Conservation (phyloP, 225 moss, liverwort and hornwort genomes). For the Straminergon stramineum region DNA sequence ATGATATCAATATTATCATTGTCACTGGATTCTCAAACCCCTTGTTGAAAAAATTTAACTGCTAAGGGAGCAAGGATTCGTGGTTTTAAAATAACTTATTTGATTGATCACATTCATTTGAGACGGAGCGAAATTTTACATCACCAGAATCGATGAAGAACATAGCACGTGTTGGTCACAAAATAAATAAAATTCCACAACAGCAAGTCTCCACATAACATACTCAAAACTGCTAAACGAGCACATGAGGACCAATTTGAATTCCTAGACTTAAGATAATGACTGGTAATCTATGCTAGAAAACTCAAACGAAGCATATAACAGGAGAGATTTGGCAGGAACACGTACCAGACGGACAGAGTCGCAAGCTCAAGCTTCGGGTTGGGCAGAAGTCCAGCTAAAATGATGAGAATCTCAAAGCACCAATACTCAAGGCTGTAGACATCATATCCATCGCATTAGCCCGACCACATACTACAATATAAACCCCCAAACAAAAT, state of each 20-base stretch:
- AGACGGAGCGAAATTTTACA: neutral
- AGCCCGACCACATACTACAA: neutral
- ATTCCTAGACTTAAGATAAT: neutral
- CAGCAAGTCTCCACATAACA: neutral
- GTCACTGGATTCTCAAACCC: neutral
- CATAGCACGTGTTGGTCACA: neutral
- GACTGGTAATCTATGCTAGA: neutral
- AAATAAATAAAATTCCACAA: neutral
- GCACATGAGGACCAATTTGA: neutral
- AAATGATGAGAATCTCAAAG: constrained; percentile 58
- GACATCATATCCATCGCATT: neutral
- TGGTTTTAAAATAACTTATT: neutral
- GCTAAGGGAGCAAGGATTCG: neutral
- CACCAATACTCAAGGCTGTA: constrained; percentile 78
- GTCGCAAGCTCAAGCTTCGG: constrained; percentile 69
- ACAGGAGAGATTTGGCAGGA: neutral
- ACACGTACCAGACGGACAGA: constrained; percentile 51
- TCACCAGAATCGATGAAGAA: neutral
- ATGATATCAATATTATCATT: neutral
- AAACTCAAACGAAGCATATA: neutral
- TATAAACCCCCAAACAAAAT: neutral
- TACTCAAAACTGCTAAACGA: neutral
- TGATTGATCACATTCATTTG: neutral
- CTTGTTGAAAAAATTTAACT: neutral
- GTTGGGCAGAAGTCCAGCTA: constrained; percentile 64